Conservation (phyloP, 768 basidiomycete genomes). For the Sutorius australiensis region DNA sequence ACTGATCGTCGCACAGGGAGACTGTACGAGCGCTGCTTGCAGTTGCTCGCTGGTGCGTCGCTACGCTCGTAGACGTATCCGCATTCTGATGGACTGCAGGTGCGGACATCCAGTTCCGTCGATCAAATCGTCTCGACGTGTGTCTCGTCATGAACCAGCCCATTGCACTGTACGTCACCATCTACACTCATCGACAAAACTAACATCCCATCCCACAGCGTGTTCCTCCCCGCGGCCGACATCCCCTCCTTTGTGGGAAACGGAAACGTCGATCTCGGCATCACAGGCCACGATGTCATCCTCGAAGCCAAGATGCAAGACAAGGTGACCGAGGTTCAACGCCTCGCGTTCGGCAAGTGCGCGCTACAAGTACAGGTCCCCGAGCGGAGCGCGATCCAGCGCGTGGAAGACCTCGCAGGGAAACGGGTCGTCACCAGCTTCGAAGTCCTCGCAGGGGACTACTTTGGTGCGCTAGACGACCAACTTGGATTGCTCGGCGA, state of each 20-base stretch:
- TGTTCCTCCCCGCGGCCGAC: conserved; percentile 94
- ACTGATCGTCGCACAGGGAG: conserved; percentile 52
- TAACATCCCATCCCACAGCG: conserved; percentile 41
- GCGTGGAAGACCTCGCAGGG: conserved; percentile 77
- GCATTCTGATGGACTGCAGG: conserved; percentile 41
- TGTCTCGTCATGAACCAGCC: conserved; percentile 91
- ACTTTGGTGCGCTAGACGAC: conserved; percentile 68
- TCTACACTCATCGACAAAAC: background rate
- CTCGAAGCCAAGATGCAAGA: conserved; percentile 82
- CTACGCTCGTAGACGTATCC: background rate
- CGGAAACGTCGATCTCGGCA: conserved; percentile 93
- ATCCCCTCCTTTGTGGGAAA: conserved; percentile 99
- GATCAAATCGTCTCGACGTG: conserved; percentile 85
- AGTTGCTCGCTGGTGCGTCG: conserved; percentile 71
- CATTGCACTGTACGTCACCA: conserved; percentile 75
- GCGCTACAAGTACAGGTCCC: conserved; percentile 88
- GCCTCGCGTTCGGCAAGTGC: conserved; percentile 92
- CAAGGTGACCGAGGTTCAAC: conserved; percentile 73
- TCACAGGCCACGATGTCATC: conserved; percentile 97
- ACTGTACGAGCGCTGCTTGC: conserved; percentile 85
- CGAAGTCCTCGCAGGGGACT: conserved; percentile 77
- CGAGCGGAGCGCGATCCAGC: conserved; percentile 63
- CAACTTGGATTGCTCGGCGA: conserved; percentile 48
- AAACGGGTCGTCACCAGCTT: conserved; percentile 95
- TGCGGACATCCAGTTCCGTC: conserved; percentile 92